Conservation (phyloP, 257 asterid species). For the Marsdenia floribunda region DNA sequence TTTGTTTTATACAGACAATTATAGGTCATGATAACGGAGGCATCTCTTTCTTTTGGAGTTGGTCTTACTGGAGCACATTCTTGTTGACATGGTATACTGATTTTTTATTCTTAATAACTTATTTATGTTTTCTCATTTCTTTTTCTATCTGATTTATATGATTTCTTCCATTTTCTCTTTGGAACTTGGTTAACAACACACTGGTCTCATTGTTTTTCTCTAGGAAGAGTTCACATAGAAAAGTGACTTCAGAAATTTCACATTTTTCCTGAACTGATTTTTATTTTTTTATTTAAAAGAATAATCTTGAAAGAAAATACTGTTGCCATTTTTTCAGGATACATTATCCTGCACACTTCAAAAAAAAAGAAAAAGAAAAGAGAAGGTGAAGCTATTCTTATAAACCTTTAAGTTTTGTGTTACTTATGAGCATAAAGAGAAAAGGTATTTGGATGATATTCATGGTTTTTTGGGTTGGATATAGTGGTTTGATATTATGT, state of each 20-base stretch:
- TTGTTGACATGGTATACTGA: slow-evolving; percentile 80
- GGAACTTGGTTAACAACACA: neutral
- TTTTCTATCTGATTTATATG: neutral
- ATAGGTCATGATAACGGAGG: slow-evolving; percentile 73
- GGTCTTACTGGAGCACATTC: slow-evolving; percentile 99
- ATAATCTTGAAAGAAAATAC: no score
- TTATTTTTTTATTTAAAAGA: no score
- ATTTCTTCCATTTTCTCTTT: neutral
- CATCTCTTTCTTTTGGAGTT: slow-evolving; percentile 95
- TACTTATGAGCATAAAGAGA: neutral
- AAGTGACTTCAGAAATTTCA: no score
- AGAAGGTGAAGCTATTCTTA: neutral
- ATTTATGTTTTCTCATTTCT: neutral
- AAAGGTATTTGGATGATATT: neutral
- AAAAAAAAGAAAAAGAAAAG: neutral
- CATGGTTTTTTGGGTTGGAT: neutral
- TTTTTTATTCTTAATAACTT: neutral
- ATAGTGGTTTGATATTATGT: neutral
- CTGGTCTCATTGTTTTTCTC: neutral
- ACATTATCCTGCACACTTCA: neutral
- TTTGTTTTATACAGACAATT: no score
- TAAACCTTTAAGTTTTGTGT: neutral
- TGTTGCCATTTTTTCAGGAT: neutral
- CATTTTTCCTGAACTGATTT: no score
- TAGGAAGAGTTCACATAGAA: neutral